Base-by-base conservation (phyloP, 768 basidiomycete species). In the Mycena haematopus region DNA sequence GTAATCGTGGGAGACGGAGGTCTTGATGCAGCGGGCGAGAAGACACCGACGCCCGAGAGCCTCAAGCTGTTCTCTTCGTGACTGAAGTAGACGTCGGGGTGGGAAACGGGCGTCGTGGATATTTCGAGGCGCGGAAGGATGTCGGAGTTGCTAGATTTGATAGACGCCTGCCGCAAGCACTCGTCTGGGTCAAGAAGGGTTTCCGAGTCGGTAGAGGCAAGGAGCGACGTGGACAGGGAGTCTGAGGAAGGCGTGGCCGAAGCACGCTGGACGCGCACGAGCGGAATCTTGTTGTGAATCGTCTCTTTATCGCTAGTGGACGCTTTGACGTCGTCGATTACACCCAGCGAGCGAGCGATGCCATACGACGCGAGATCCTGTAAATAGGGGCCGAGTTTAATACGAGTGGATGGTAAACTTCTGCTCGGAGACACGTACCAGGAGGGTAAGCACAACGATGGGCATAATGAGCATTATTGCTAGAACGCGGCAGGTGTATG, bases 301-400 rank as follows among this genome's bases (percentile, higher is more conserved):
- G 80, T 79, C 27, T 75, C 68, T 63, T 80, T 81, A 67, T 89
- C 90, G 73, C 83, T 86, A 25, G 90, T 91, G 14, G 89, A 88
- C 0, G 90, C 89, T 71, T 87, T 88, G 54, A 87, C 86, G 62
- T 84, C 84, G 74, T 92, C 91, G 65, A 91, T 83, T 56, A 91
- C 82, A 35, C 91, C 92, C 53, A 94, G 81, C 7, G 91, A 93
- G 60, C 92, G 87, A 14, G 90, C 92, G 71, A 94, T 90, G 60
- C 87, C 85, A 69, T 93, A 94, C 21, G 92, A 91, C 2, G 86
- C 79, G 57, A 93, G 85, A 72, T 94, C 92, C 92, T 93, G 70
- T 6, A 25, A 9, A 25, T 62, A 58, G 19, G 56, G 50, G 59
- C 22, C 44, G n/a, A 29, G 21, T 47, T 51, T 44, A 21, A 31